Evolutionary conservation across 306 rosid species (phyloP).

Genomic region (Luffa aegyptiaca): DNA sequence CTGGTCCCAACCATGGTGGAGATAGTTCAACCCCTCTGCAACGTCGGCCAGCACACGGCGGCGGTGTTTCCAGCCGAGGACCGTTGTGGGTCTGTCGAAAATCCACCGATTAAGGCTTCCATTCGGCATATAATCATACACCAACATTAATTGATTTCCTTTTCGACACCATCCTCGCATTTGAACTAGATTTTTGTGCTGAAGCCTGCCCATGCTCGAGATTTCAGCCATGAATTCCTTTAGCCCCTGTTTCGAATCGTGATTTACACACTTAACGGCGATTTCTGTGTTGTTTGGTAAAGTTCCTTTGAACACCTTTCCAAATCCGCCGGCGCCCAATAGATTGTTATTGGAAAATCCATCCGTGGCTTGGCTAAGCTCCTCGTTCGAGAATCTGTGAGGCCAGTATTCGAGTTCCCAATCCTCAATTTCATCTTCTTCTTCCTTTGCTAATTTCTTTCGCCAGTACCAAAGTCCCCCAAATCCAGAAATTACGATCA

Average conservation of each 20-base stretch:
- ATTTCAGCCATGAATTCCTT: constrained; percentile 95
- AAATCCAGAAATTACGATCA: constrained; percentile 8
- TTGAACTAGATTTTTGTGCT: constrained; percentile 79
- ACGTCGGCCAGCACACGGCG: constrained; percentile 63
- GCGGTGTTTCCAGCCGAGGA: constrained; percentile 47
- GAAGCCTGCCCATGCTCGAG: constrained; percentile 80
- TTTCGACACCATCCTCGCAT: constrained; percentile 95
- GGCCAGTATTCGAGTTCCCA: constrained; percentile 96
- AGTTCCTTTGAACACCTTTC: constrained; percentile 63
- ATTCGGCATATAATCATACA: constrained; percentile 85
- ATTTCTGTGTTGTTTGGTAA: constrained; percentile 36
- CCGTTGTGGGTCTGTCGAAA: constrained; percentile 34
- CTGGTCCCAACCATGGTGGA: constrained; percentile 90
- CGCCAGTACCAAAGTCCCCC: constrained; percentile 38
- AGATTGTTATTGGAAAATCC: constrained; percentile 37
- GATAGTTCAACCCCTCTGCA: constrained; percentile 75
- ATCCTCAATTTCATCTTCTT: constrained; percentile 65
- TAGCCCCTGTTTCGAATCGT: constrained; percentile 88
- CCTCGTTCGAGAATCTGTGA: constrained; percentile 67
- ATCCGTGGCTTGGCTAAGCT: constrained; percentile 43
- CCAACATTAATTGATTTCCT: constrained; percentile 56
- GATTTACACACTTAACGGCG: constrained; percentile 88
- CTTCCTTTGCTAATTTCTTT: constrained; percentile 30
- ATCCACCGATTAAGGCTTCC: constrained; percentile 78
- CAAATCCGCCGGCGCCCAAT: constrained; percentile 79